Evolutionary conservation across 805 yeast species (phyloP).

Genomic region (Brettanomyces naardenensis): DNA sequence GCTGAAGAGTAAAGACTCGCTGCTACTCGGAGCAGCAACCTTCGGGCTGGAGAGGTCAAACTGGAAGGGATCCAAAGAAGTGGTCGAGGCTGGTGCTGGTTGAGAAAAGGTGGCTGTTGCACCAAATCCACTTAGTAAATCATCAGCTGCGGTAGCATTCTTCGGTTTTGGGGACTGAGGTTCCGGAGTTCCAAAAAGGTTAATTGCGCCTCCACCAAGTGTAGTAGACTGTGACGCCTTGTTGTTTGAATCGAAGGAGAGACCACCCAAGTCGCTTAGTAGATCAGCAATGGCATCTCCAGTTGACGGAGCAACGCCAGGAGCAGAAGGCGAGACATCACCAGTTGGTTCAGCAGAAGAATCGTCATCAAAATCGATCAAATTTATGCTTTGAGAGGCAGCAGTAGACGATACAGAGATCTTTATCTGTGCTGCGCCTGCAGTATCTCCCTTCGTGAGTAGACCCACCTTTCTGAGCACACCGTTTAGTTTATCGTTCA

Average conservation of each 20-base stretch:
- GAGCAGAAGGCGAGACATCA: conserved; percentile 12
- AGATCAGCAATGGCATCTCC: conserved; percentile 54
- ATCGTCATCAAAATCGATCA: conserved; percentile 72
- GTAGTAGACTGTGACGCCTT: conserved; percentile 7
- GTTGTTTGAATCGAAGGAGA: conserved; percentile 34
- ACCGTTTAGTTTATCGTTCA: conserved; percentile 71
- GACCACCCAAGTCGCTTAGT: conserved; percentile 59
- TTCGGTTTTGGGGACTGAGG: conserved; percentile 7
- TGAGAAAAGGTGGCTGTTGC: conserved; percentile 5
- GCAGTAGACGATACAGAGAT: conserved; percentile 19
- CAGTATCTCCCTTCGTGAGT: conserved; percentile 52
- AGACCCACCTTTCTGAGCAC: conserved; percentile 59
- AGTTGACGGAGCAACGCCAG: conserved; percentile 28
- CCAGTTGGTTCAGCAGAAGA: conserved; percentile 8
- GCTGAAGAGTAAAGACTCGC: conserved; percentile 9
- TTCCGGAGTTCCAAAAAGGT: conserved; percentile 23
- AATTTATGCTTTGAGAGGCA: conserved; percentile 22
- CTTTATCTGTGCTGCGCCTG: conserved; percentile 41
- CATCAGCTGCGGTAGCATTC: conserved; percentile 8
- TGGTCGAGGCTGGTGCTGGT: conserved; percentile 6
- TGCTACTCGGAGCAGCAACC: too few species aligned
- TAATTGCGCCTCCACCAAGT: conserved; percentile 23
- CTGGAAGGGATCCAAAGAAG: conserved; percentile 26
- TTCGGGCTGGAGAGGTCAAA: conserved; percentile 20
- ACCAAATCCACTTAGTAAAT: conserved; percentile 10